Base-by-base conservation (phyloP, 345 rosid genomes). In the Citrus inodora region DNA sequence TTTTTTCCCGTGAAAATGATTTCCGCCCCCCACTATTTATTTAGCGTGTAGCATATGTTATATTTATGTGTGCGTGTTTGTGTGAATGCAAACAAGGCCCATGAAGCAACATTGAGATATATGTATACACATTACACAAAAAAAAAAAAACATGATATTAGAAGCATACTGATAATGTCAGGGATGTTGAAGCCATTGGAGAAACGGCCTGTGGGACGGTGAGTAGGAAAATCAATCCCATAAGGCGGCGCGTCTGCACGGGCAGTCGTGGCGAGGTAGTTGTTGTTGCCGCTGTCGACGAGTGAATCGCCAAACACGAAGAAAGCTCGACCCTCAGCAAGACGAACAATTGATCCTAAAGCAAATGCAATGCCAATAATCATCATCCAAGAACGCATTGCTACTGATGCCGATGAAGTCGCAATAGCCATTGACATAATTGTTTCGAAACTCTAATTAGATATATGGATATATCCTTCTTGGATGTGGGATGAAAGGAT, bases 301-400 rank as follows among this genome's bases (percentile, higher is more conserved):
- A 93, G 92, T 2, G 97, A 93, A 79, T 91, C 97, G 1, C 97
- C 97, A 24, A 91, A 91, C 30, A 93, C 94, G 6, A 81, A 90
- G 81, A 91, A 93, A 58, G 94, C 95, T 74, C 94, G 78, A 19
- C 85, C 89, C 78, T 87, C 89, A 1, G 79, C 80, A 13, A 1
- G 58, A 0, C 25, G 74, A 38, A 35, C 59, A 8, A 21, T 16
- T 66, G 22, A 27, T 46, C 30, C 74, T 53, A 73, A 33, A 28
- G 77, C 60, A 7, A 73, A 13, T 16, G 78, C 42, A 9, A 86
- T 35, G 19, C 79, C 62, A 28, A 76, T 17, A 55, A 64, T 51
- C 21, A 80, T 60, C 24, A 80, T 60, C 79, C 79, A 76, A 25
- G 48, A 19, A 16, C 22, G 58, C 58, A 53, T 53, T 53, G 22